These are phyloP conservation scores for Beauveria sp. DNA, from an alignment of 2,329 filamentous ascomycete species.

Conservation along the genomic window DNA sequence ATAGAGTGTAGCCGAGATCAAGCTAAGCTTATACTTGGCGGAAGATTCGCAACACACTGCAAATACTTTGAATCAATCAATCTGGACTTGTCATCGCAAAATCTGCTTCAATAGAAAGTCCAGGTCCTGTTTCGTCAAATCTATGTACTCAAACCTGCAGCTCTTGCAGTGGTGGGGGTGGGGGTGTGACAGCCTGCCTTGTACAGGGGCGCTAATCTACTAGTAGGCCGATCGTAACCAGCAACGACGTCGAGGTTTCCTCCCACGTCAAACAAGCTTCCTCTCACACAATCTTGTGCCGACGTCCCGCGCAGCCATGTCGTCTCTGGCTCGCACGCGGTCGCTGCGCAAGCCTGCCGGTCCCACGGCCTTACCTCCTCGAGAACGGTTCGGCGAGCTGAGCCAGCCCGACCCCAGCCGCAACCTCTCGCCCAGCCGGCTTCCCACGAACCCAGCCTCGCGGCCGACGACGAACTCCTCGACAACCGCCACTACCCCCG, in stretches of 20 bases:
- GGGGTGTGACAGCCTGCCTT: neutral
- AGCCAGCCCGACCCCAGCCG: slow-evolving; percentile 19
- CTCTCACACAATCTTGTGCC: neutral
- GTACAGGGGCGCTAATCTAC: slow-evolving; percentile 1
- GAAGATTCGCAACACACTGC: neutral
- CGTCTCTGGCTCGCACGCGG: slow-evolving; percentile 38
- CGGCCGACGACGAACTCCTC: slow-evolving; percentile 19
- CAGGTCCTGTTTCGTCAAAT: too few relatives aligned
- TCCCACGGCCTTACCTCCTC: slow-evolving; percentile 11
- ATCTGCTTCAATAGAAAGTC: too few relatives aligned
- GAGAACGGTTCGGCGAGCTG: neutral
- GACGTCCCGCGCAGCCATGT: slow-evolving; percentile 25
- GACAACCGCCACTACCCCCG: slow-evolving; percentile 24
- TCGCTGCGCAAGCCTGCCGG: slow-evolving; percentile 38
- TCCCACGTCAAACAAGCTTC: neutral
- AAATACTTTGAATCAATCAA: too few relatives aligned
- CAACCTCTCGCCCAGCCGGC: slow-evolving; percentile 40
- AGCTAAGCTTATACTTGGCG: neutral
- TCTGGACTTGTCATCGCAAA: too few relatives aligned
- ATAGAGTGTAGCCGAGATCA: neutral
- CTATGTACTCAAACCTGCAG: neutral
- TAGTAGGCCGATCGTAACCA: neutral
- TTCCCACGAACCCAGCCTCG: slow-evolving; percentile 38
- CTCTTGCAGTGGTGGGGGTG: neutral
- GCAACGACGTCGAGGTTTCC: neutral